A percentile compares a stretch with the other conserved stretches of the same genome.
These are phyloP conservation scores for Euryodendron excelsum DNA, from an alignment of 148 eudicot genomes.

Conservation along the genomic window DNA sequence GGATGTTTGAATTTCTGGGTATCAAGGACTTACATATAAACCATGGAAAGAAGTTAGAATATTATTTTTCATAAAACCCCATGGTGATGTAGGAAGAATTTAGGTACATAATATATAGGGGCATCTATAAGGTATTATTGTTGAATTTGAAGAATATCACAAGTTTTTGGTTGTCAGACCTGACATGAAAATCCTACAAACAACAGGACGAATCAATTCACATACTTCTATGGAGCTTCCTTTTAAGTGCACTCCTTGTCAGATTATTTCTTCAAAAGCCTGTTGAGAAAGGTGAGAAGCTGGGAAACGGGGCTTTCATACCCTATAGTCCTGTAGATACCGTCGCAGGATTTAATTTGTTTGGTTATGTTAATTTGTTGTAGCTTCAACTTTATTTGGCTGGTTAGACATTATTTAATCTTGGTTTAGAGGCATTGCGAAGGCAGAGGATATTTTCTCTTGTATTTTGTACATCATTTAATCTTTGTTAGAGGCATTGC, in stretches of 20 bases:
- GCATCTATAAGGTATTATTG: not conserved
- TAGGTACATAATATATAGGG: no score
- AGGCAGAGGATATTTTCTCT: not conserved
- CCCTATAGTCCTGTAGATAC: not conserved
- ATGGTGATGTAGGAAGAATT: not conserved
- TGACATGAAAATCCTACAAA: not conserved
- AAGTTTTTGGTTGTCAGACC: not conserved
- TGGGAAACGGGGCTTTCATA: not conserved
- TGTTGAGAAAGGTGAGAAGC: slow-evolving; percentile 65
- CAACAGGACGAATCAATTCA: slow-evolving; percentile 29
- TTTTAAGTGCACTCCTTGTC: slow-evolving; percentile 36
- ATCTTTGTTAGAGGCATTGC: not conserved
- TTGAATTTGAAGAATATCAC: not conserved
- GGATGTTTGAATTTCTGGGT: not conserved
- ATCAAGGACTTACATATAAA: not conserved
- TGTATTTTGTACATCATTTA: not conserved
- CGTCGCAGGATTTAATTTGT: not conserved
- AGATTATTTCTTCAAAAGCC: slow-evolving; percentile 33
- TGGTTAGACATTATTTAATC: not conserved
- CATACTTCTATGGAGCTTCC: slow-evolving; percentile 35
- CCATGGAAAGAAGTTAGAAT: not conserved
- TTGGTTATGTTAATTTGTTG: not conserved
- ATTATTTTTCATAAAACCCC: not conserved
- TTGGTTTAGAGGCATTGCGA: not conserved
- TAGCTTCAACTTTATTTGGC: not conserved